Base-by-base conservation (phyloP, 345 rosid species). In the Gossypioides kirkii region DNA sequence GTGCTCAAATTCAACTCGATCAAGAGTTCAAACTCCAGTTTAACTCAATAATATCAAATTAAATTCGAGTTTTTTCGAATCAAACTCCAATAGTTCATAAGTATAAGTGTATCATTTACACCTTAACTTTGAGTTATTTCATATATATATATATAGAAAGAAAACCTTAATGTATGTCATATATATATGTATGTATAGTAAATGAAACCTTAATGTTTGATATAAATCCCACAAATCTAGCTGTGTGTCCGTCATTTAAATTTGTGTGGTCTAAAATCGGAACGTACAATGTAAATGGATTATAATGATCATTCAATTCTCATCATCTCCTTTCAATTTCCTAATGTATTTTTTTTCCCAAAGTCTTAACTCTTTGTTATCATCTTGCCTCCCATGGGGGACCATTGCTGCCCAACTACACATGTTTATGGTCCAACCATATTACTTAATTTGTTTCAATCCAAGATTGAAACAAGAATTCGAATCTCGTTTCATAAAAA, bases 191-290 rank as follows among this genome's bases (percentile, higher is more conserved):
- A n/a, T n/a, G n/a, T n/a, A n/a, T n/a, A n/a, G 2, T 6, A 41
- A 14, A 41, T 41, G 26, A 64, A 18, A 41, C 28, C 16, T 64
- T 41, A 42, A 10, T 41, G 28, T 0, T 20, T 20, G 55, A 8
- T 22, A 46, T n/a, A 63, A 63, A n/a, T 63, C 68, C 16, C 46
- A 41, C 10, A 65, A 65, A 53, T 18, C 59, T 7, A 46, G 20
- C 14, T 3, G 7, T 14, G 18, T 23, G 23, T 49, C 43, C 11
- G 6, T 8, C 12, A 10, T 16, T 20, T 68, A 49, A 17, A 53
- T 22, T 26, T 69, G 17, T 69, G 43, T 50, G 60, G 71, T 69
- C 58, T 68, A 50, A 67, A 68, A 26, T 68, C 12, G 59, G 43
- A 6, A 28, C 23, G 72, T 69, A 69, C 45, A 26, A 49, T 50